phyloP scores from a whole-genome alignment of 805 yeast genomes.

The Metschnikowia kunwiensis region DNA sequence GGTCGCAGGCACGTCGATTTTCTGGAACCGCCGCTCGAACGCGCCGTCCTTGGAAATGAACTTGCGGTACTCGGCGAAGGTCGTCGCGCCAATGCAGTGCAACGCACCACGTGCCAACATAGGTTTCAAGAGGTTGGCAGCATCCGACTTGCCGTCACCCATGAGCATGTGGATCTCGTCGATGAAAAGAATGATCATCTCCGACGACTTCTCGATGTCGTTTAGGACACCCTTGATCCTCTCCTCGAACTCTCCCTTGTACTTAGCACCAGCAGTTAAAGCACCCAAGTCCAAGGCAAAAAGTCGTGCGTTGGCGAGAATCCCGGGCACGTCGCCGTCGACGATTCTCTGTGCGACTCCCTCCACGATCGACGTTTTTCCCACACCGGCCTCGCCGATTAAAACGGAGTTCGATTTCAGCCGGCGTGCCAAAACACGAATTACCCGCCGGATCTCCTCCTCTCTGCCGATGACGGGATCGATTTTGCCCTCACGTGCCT shows the following conservation, averaged over 20 bases:
- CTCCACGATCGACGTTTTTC: conserved; percentile 96
- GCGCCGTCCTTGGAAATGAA: conserved; percentile 97
- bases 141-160: conserved; percentile 99
- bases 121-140: conserved; percentile 94
- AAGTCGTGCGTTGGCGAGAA: conserved; percentile 74
- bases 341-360: conserved; percentile 98
- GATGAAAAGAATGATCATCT: conserved; percentile 83
- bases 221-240: conserved; percentile 93
- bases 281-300: conserved; percentile 94
- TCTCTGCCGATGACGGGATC: conserved; percentile 99
- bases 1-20: conserved; percentile 93
- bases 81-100: conserved; percentile 98
- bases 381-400: conserved; percentile 99
- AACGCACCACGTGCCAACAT: conserved; percentile 94
- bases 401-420: conserved; percentile 95
- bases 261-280: conserved; percentile 96
- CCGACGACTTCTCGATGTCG: conserved; percentile 86
- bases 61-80: conserved; percentile 90
- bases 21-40: conserved; percentile 96
- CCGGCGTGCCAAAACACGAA: conserved; percentile 93
- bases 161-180: conserved; percentile 99
- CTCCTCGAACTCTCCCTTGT: conserved; percentile 98
- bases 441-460: conserved; percentile 94
- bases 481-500: conserved; percentile 88
- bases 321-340: conserved; percentile 91